Evolutionary conservation across 345 rosid species (phyloP).

Genomic region (Gossypium stocksii): DNA sequence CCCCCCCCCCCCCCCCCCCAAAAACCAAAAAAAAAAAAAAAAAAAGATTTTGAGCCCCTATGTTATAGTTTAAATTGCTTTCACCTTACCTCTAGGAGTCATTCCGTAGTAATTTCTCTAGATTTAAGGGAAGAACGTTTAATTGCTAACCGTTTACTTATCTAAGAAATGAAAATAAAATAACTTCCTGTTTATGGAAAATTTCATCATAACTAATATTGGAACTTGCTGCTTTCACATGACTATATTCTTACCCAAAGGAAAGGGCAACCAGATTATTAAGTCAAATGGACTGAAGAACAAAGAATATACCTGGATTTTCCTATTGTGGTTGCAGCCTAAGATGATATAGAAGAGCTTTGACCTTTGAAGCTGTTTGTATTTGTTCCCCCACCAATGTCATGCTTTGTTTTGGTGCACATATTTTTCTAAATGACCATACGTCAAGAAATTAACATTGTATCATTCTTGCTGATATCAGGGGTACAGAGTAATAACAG

Average conservation of each 20-base stretch:
- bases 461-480: conserved; percentile 25
- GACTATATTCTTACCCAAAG: no score
- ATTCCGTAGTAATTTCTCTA: neutral
- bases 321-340: neutral
- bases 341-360: neutral
- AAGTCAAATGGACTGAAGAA: neutral
- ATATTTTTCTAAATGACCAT: neutral
- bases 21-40: no score
- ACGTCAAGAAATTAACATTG: neutral
- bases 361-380: neutral
- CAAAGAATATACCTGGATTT: neutral
- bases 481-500: conserved; percentile 72
- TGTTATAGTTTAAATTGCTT: neutral
- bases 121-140: no score
- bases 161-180: neutral
- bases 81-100: neutral
- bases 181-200: neutral
- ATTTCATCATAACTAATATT: neutral
- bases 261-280: no score
- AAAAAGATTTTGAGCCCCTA: no score
- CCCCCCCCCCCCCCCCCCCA: no score
- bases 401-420: neutral
- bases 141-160: neutral
- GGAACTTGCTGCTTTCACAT: neutral
- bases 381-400: neutral